Evolutionary conservation across 768 basidiomycete genomes (phyloP).

Genomic region (Solioccasus polychromus): DNA sequence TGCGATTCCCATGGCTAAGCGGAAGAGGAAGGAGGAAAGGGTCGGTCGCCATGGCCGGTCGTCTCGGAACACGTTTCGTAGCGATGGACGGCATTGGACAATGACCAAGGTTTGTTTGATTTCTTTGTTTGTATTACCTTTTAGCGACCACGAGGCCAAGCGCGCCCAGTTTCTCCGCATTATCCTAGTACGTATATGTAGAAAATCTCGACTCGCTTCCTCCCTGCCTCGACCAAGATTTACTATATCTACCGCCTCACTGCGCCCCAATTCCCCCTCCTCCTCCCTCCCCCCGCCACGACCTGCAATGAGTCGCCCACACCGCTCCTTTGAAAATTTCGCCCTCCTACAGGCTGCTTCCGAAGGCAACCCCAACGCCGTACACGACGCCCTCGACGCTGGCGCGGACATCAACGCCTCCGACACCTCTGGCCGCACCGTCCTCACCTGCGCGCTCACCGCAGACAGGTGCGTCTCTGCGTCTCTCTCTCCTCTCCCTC

Average conservation of each 20-base stretch:
- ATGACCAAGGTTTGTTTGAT: conserved; percentile 11
- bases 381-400: conserved; percentile 49
- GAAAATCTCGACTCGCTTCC: conserved; percentile 21
- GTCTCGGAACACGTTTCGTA: background rate
- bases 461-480: conserved; percentile 62
- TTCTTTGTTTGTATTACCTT: too few relatives aligned
- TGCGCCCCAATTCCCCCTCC: conserved; percentile 4
- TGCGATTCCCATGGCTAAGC: too few relatives aligned
- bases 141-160: too few relatives aligned
- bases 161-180: conserved; percentile 19
- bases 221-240: conserved; percentile 5
- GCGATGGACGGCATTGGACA: background rate
- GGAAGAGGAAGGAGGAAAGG: conserved; percentile 14
- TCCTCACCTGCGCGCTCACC: conserved; percentile 67
- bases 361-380: conserved; percentile 51
- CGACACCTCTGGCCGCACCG: conserved; percentile 58
- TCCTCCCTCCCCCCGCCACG: conserved; percentile 17
- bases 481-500: background rate
- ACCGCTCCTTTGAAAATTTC: conserved; percentile 40
- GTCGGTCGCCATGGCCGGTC: too few relatives aligned
- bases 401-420: conserved; percentile 70
- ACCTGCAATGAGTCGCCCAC: conserved; percentile 36
- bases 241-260: conserved; percentile 21
- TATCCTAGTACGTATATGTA: conserved; percentile 29
- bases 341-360: conserved; percentile 55